Base-by-base conservation (phyloP, 2,329 filamentous ascomycete genomes). In the Teratosphaeria viscida region DNA sequence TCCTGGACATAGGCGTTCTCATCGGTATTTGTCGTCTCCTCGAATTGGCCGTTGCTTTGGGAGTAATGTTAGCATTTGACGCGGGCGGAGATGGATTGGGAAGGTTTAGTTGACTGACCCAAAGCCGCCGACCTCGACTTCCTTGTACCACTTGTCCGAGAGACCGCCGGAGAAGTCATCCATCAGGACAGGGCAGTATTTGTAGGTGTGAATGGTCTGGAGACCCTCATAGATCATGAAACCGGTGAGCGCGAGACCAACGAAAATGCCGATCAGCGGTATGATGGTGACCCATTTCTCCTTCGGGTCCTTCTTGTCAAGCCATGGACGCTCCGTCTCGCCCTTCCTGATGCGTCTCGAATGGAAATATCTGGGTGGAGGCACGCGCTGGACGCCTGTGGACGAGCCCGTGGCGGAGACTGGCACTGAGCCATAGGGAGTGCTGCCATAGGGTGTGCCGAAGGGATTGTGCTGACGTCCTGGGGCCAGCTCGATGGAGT, bases 221-320 rank as follows among this genome's bases (percentile, higher is more conserved):
- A 92, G 71, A 3, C 90, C 90, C 65, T 92, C 86, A 80, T 85
- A 94, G 55, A 94, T 78, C 53, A 94, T 75, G 67, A 92, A 83
- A 1, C 80, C 89, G 0, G 86, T 83, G 49, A 92, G 75, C 2
- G 72, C 82, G 39, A 92, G 71, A 14, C 90, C 90, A 14, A 91
- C 62, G 2, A 85, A 55, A 56, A 94, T 82, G 54, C 89, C 89
- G 27, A 90, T 71, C 52, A 91, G 70, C 2, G 89, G 89, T 60
- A 95, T 81, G 63, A 92, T 90, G 2, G 86, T 91, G 8, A 90
- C 85, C 89, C 89, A 94, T 77, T 90, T 94, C 79, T 92, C 88
- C 72, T 85, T 87, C 12, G 87, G 85, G 65, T 92, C 86, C 60
- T 79, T 84, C 70, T 85, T 86, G n/a, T 82, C 74, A 47, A 87